phyloP scores from a whole-genome alignment of 495 filamentous ascomycete species.

The Aspergillus bertholletiae region DNA sequence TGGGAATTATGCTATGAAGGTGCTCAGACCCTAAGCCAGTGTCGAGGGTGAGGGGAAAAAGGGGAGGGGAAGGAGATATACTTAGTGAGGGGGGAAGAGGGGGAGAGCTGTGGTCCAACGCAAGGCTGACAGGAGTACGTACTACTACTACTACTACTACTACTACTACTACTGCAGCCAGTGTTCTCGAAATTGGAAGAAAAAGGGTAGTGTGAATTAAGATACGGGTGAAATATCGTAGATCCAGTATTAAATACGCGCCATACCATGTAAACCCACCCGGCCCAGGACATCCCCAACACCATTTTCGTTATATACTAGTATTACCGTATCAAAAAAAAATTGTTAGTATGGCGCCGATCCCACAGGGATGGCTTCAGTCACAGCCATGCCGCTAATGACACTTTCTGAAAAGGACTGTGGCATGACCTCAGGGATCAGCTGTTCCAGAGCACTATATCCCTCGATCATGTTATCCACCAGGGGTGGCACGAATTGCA shows the following conservation, averaged over 20 bases:
- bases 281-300: background rate
- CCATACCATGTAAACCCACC: background rate
- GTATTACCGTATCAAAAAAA: background rate
- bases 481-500: conserved; percentile 10
- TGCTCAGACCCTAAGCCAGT: no score
- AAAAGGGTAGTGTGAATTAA: background rate
- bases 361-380: background rate
- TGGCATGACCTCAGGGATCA: conserved; percentile 14
- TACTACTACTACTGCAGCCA: no score
- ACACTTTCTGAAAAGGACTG: conserved; percentile 8
- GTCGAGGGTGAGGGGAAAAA: no score
- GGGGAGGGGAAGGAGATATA: no score
- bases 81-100: no score
- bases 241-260: background rate
- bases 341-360: background rate
- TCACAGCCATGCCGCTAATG: conserved; percentile 7
- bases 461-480: conserved; percentile 11
- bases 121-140: background rate
- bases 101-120: no score
- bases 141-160: no score
- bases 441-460: conserved; percentile 9
- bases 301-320: background rate
- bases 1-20: no score
- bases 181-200: background rate
- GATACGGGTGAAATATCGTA: background rate